Evolutionary conservation across 1,284 basidiomycete species (phyloP).

Genomic region (Papiliotrema terrestris): DNA sequence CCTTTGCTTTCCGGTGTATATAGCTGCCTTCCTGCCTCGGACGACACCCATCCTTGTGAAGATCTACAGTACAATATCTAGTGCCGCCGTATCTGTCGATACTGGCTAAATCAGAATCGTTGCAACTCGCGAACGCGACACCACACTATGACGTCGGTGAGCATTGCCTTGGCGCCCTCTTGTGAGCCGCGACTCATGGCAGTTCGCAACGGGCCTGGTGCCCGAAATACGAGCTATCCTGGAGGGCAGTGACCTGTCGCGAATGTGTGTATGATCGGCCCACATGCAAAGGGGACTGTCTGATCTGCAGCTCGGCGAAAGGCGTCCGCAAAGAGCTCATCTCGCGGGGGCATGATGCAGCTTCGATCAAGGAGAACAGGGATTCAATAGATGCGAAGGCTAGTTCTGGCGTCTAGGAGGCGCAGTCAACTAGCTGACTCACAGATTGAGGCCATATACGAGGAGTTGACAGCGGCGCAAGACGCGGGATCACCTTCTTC

Average conservation of each 20-base stretch:
- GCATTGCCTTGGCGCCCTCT: not conserved
- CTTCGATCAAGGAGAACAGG: slow-evolving; percentile 36
- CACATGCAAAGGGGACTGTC: not conserved
- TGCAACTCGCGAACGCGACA: no score
- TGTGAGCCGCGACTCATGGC: not conserved
- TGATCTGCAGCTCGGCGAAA: slow-evolving; percentile 42
- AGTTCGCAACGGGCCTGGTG: slow-evolving; percentile 27
- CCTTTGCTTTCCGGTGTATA: no score
- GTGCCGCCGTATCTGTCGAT: no score
- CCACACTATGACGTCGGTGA: not conserved
- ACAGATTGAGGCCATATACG: slow-evolving; percentile 41
- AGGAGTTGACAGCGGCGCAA: slow-evolving; percentile 19
- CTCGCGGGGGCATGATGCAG: slow-evolving; percentile 35
- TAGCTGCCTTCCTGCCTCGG: no score
- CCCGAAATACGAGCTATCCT: slow-evolving; percentile 36
- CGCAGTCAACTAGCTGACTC: not conserved
- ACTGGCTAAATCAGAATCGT: no score
- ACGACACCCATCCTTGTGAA: no score
- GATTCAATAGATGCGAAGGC: slow-evolving; percentile 43
- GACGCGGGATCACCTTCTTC: slow-evolving; percentile 12
- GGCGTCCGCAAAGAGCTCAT: slow-evolving; percentile 44
- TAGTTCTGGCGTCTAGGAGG: slow-evolving; percentile 6
- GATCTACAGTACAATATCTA: no score
- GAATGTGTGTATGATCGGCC: slow-evolving; percentile 25
- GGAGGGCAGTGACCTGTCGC: slow-evolving; percentile 28